A percentile compares a stretch with the other conserved stretches of the same genome.
These are phyloP conservation scores for Jasminum sambac DNA, from an alignment of 257 asterid genomes.

Conservation along the genomic window DNA sequence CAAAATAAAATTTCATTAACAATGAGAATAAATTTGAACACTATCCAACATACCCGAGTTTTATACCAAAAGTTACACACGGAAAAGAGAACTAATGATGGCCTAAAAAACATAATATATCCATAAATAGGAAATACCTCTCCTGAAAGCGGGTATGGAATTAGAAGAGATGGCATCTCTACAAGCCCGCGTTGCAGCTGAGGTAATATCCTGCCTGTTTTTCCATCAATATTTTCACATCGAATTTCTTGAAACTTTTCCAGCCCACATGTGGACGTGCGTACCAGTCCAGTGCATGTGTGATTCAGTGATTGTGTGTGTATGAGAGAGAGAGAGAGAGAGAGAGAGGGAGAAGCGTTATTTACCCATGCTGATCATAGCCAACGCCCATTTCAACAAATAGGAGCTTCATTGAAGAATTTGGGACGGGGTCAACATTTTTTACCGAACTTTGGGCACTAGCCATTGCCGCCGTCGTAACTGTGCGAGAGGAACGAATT, in stretches of 20 bases:
- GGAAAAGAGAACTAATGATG: neutral
- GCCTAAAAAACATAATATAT: neutral
- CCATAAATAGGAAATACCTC: conserved; percentile 44
- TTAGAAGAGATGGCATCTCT: conserved; percentile 87
- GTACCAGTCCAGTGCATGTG: no score
- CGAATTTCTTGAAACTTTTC: no score
- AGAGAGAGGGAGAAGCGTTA: neutral
- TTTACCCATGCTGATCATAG: conserved; percentile 93
- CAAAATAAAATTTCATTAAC: no score
- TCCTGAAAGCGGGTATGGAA: conserved; percentile 89
- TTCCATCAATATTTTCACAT: conserved; percentile 11
- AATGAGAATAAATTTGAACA: no score
- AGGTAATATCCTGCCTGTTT: conserved; percentile 75
- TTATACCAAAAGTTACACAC: no score
- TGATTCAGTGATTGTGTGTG: no score
- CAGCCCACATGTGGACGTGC: no score
- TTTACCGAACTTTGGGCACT: conserved; percentile 33
- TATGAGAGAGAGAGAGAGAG: neutral
- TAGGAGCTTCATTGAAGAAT: conserved; percentile 75
- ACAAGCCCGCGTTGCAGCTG: conserved; percentile 97
- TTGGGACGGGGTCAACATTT: conserved; percentile 45
- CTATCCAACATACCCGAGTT: no score
- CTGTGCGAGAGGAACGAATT: conserved; percentile 27
- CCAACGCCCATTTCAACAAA: conserved; percentile 99
- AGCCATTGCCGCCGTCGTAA: conserved; percentile 45